Evolutionary conservation across 371 early-diverging fungal genomes (phyloP), one percentile per base, ranked within the genome.

Genomic region (Mucor indicus): DNA sequence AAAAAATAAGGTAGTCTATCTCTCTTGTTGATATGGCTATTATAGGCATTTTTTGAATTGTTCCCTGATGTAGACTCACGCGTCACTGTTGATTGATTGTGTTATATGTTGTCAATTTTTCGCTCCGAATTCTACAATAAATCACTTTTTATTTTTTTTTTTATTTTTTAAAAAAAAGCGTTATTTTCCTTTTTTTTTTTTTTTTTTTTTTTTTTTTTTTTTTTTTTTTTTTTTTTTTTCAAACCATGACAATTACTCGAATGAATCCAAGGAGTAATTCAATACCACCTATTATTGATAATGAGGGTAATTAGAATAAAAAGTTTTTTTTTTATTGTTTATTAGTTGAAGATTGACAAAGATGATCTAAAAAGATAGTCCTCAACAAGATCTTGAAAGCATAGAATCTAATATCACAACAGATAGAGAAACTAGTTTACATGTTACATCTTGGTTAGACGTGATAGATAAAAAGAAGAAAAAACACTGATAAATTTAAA

Each of bases 401-500:
- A 17, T 57, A 16, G 57, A 57, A 37, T 47, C 57, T 0, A 46
- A 8, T 35, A 41, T 57, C 19, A 46, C 58, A 30, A 35, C 54
- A 8, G 65, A 64, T 39, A 60, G 50, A 46, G 65, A 60, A 38
- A 44, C 54, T 16, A 64, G 57, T 39, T 33, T 56, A 21, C 50
- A 48, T 17, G 60, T 64, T 21, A 56, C 60, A 25, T 12, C 41
- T 16, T 64, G 65, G 65, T 64, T 12, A 17, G 12, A 29, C 12
- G 30, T 29, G 30, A 29, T 29, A 29, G 6, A 29, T 29, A 29
- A 29, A 8, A 29, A 6, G 8, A 29, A 29, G 6, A 29, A 8
- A 29, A 29, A 7, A 27, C 5, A 53, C 20, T 57, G 35, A 50
- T 43, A 43, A 42, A 48, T 43, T 38, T 22, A 1, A 25, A 10